phyloP scores from a whole-genome alignment of 768 basidiomycete genomes.

The Termitomyces sp. region DNA sequence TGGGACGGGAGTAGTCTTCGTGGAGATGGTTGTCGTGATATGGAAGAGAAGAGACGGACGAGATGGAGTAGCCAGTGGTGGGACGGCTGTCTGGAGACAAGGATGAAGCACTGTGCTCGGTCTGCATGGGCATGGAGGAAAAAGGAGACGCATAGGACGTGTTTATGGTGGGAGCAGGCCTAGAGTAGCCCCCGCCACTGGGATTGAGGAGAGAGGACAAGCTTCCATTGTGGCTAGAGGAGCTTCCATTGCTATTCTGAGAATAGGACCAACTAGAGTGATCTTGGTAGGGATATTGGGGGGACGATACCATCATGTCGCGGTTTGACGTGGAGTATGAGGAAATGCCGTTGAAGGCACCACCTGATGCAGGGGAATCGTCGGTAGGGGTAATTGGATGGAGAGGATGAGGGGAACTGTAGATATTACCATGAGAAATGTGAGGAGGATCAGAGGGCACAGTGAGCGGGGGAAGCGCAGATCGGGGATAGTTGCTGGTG shows the following conservation, averaged over 20 bases:
- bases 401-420: conserved; percentile 53
- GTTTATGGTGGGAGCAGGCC: conserved; percentile 65
- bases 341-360: conserved; percentile 35
- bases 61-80: conserved; percentile 81
- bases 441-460: conserved; percentile 73
- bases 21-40: conserved; percentile 55
- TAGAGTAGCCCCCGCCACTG: conserved; percentile 47
- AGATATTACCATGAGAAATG: conserved; percentile 51
- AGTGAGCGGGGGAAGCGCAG: conserved; percentile 73
- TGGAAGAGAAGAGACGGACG: conserved; percentile 70
- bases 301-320: conserved; percentile 39
- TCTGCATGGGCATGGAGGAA: conserved; percentile 62
- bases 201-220: conserved; percentile 79
- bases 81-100: conserved; percentile 83
- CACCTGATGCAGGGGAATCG: conserved; percentile 51
- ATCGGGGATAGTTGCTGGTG: conserved; percentile 53
- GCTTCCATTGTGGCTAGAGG: conserved; percentile 64
- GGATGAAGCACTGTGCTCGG: conserved; percentile 64
- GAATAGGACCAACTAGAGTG: conserved; percentile 51
- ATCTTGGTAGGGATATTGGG: conserved; percentile 63
- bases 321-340: conserved; percentile 36
- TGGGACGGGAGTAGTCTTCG: conserved; percentile 68
- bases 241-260: conserved; percentile 37
- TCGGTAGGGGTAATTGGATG: conserved; percentile 68
- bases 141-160: conserved; percentile 69